Conservation (phyloP, 441 rosid genomes). For the Adansonia rubrostipa region DNA sequence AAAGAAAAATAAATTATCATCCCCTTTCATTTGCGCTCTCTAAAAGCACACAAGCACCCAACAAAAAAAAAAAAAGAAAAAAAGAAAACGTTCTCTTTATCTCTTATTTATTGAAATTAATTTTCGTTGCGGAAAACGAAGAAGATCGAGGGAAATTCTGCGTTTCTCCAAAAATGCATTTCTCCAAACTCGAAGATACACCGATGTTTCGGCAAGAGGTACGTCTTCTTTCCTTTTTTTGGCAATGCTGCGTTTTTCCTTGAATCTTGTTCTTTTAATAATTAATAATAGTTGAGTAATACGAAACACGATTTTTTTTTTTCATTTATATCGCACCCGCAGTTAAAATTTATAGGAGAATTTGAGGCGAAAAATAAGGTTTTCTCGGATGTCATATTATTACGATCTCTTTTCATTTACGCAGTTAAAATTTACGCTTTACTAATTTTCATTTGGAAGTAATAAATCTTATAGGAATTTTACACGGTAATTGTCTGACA, state of each 20-base stretch:
- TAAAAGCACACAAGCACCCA: conserved; percentile 30
- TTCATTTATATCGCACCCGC: neutral
- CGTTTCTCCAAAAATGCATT: conserved; percentile 47
- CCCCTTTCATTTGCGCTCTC: conserved; percentile 42
- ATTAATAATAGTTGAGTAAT: too few relatives aligned
- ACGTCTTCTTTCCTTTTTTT: neutral
- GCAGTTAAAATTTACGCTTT: neutral
- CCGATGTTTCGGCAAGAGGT: conserved; percentile 90
- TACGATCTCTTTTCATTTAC: neutral
- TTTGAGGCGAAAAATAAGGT: neutral
- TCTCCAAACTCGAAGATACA: conserved; percentile 76
- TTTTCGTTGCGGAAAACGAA: neutral
- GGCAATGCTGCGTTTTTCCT: neutral
- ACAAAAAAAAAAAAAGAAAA: conserved; percentile 15
- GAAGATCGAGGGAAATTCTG: conserved; percentile 31
- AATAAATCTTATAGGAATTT: neutral
- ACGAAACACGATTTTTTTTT: neutral
- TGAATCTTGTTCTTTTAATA: neutral
- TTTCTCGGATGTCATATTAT: too few relatives aligned
- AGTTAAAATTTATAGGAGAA: neutral
- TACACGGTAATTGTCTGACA: neutral
- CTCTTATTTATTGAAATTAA: neutral
- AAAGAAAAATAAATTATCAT: neutral
- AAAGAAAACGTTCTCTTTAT: neutral
- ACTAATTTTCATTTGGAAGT: neutral